phyloP scores from a whole-genome alignment of 257 asterid species.

The Catharanthus roseus region DNA sequence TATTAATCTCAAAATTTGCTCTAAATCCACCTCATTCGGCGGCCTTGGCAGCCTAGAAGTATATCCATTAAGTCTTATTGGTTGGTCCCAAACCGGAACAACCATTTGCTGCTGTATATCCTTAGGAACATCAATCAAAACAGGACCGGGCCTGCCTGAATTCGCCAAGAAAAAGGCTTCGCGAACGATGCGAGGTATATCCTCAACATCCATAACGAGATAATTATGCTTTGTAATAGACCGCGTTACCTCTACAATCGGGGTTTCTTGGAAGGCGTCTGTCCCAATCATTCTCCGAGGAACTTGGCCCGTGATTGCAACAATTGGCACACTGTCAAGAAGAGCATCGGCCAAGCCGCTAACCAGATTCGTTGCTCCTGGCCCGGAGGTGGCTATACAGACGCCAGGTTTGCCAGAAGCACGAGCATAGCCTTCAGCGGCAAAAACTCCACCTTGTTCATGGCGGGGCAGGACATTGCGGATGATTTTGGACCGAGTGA shows the following conservation, averaged over 20 bases:
- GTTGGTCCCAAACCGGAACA: conserved; percentile 63
- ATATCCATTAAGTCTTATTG: conserved; percentile 55
- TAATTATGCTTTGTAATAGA: conserved; percentile 82
- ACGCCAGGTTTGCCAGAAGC: conserved; percentile 71
- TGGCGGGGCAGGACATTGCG: conserved; percentile 83
- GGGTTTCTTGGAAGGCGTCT: conserved; percentile 81
- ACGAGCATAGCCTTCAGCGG: conserved; percentile 88
- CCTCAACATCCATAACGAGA: conserved; percentile 61
- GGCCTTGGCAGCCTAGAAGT: conserved; percentile 56
- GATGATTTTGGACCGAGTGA: conserved; percentile 58
- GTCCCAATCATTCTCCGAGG: conserved; percentile 84
- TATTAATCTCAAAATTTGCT: conserved; percentile 56
- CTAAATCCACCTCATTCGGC: conserved; percentile 35
- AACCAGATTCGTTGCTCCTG: conserved; percentile 85
- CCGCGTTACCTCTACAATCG: conserved; percentile 74
- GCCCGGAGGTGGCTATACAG: conserved; percentile 88
- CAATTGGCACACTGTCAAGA: conserved; percentile 67
- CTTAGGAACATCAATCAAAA: conserved; percentile 73
- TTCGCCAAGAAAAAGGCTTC: conserved; percentile 57
- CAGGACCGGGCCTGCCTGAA: conserved; percentile 81
- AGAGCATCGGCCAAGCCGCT: conserved; percentile 74
- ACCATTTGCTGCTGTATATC: conserved; percentile 82
- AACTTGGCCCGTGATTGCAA: conserved; percentile 86
- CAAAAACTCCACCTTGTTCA: conserved; percentile 80
- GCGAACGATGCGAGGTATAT: conserved; percentile 60